Percentiles rank a stretch among this genome's conserved stretches.
Conservation (phyloP, 1,284 basidiomycete species). For the Sporisorium reilianum region DNA sequence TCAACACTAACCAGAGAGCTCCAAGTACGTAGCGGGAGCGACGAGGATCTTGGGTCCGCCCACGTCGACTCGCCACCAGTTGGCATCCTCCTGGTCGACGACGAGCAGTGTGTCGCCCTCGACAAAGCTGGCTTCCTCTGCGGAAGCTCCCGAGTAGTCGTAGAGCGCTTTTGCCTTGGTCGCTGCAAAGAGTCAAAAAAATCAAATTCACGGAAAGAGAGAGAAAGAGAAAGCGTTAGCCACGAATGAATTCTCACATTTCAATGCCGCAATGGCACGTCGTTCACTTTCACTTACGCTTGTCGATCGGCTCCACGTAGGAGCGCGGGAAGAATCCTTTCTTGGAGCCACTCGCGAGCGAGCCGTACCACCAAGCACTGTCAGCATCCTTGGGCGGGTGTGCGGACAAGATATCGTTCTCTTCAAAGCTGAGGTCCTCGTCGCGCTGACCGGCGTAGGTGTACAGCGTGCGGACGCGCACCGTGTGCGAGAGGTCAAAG, state of each 20-base stretch:
- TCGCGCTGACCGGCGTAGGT: slow-evolving; percentile 84
- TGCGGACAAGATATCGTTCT: slow-evolving; percentile 79
- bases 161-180: slow-evolving; percentile 64
- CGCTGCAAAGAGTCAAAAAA: slow-evolving; percentile 19
- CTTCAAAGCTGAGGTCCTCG: slow-evolving; percentile 87
- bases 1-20: slow-evolving; percentile 55
- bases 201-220: too few relatives aligned
- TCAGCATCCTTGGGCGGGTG: slow-evolving; percentile 37
- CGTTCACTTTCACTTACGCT: slow-evolving; percentile 49
- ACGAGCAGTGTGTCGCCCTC: slow-evolving; percentile 62
- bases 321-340: slow-evolving; percentile 91
- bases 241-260: neutral
- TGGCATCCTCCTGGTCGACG: slow-evolving; percentile 64
- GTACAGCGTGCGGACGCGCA: slow-evolving; percentile 76
- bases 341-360: slow-evolving; percentile 76
- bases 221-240: slow-evolving; percentile 4
- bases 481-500: slow-evolving; percentile 76
- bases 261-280: neutral
- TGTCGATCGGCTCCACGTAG: slow-evolving; percentile 72
- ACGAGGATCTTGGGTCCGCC: slow-evolving; percentile 58
- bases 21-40: slow-evolving; percentile 66
- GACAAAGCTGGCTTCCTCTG: slow-evolving; percentile 61
- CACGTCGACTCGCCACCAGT: slow-evolving; percentile 67
- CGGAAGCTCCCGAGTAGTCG: slow-evolving; percentile 62
- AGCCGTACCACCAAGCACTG: slow-evolving; percentile 88